Base-by-base conservation (phyloP, 768 basidiomycete genomes). In the Russula ochroleuca region DNA sequence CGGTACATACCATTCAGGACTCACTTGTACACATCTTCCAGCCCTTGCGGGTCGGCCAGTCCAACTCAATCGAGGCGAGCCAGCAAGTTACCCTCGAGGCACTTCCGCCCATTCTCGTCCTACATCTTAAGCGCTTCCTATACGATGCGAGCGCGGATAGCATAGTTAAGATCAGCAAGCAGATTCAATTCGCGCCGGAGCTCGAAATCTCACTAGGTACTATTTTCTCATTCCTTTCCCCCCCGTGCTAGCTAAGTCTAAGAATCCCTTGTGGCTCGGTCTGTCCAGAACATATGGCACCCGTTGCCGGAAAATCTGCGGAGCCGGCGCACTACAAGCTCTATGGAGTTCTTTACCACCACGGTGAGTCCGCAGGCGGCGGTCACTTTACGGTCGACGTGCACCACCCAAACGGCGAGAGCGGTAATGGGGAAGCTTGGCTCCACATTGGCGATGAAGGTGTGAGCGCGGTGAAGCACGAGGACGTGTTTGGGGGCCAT, bases 61-160 rank as follows among this genome's bases (percentile, higher is more conserved):
- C 61, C 13, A 40, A 21, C 3, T 82, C 81, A 37, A 78, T 88
- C 25, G 92, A 95, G 41, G 94, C 90, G 9, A 83, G 77, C 0
- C 86, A 87, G 70, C 83, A 82, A 52, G 80, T 86, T 97, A 61
- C n/a, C n/a, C n/a, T n/a, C n/a, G 94, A 97, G 35, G 78, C 83
- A 0, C 80, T 94, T 10, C 95, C 95, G 2, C 85, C 87, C 0
- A 83, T 96, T 13, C 78, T 98, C 54, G 84, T 96, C 31, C 78
- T 97, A 98, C 28, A 28, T 28, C 28, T 28, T 28, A 28, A 28
- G 28, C 28, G 28, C 28, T 28, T 28, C 5, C 5, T 28, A 5
- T 2, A 5, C 5, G 28, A 28, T 28, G 28, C 2, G 5, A 28
- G 2, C 28, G 28, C 28, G 28, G 28, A 28, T 28, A 5, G 28